A percentile compares a stretch with the other conserved stretches of the same genome.
Evolutionary conservation across 306 rosid genomes (phyloP).

Genomic region (Cicer cuneatum): DNA sequence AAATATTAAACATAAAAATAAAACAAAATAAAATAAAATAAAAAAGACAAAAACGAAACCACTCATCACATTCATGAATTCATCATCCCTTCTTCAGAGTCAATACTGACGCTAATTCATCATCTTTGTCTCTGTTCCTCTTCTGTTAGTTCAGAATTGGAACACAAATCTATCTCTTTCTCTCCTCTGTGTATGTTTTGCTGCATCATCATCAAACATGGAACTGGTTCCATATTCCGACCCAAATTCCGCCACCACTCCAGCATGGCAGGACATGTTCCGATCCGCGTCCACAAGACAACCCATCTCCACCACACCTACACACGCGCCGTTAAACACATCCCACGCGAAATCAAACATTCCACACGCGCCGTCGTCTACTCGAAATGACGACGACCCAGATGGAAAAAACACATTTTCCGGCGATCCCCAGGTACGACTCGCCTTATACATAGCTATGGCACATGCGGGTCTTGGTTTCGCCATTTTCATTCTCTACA

Average conservation of each 20-base stretch:
- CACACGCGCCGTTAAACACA: conserved; percentile 36
- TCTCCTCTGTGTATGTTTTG: conserved; percentile 32
- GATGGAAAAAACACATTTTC: conserved; percentile 54
- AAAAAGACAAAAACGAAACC: too few relatives aligned
- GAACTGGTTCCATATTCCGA: conserved; percentile 74
- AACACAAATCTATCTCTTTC: not conserved
- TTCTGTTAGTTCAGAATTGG: conserved; percentile 35
- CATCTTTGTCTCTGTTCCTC: conserved; percentile 12
- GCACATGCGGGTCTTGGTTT: conserved; percentile 90
- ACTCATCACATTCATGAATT: not conserved
- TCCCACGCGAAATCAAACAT: not conserved
- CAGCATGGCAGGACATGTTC: conserved; percentile 98
- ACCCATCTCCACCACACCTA: conserved; percentile 47
- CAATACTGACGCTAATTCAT: conserved; percentile 15
- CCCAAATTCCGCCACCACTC: conserved; percentile 56
- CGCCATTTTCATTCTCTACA: conserved; percentile 70
- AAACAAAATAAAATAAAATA: too few relatives aligned
- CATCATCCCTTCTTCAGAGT: conserved; percentile 18
- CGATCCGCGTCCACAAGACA: conserved; percentile 75
- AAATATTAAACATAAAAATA: too few relatives aligned
- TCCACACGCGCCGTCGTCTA: conserved; percentile 35
- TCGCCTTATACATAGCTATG: conserved; percentile 92
- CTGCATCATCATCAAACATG: conserved; percentile 54
- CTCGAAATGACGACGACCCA: conserved; percentile 38
- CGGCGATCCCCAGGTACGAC: conserved; percentile 87